Evolutionary conservation across 164 flowering plant genomes (phyloP), one percentile per base, ranked within the genome.

Genomic region (Vitis labrusca): DNA sequence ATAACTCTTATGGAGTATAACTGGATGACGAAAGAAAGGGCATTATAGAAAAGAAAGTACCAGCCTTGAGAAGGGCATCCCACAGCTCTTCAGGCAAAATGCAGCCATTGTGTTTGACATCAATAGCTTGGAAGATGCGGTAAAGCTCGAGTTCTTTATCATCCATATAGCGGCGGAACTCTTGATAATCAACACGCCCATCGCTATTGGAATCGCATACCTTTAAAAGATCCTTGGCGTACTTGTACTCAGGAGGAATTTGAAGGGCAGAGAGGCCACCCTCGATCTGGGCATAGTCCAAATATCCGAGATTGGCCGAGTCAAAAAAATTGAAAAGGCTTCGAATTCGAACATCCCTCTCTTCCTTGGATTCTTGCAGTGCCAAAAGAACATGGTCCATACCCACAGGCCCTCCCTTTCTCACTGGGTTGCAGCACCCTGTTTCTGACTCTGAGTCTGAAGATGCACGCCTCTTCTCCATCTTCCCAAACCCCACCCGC

Each of bases 61-160:
- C 99, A 79, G 97, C 92, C 70, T 81, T 85, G 61, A 92, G 85
- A 55, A 94, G 97, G 0, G 97, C 97, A 77, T 92, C 98, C 91
- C 84, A 94, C 1, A 94, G 89, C 84, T 92, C 98, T 74, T 94
- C 98, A 0, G 98, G 98, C 69, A 87, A 84, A 84, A 94, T 94
- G 80, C 92, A 91, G 4, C 99, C 97, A 72, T 86, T 94, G 73
- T 94, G 98, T 63, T 91, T 92, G 19, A 94, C 97, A 84, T 94
- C 98, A 71, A 92, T 94, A 10, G 91, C 91, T 73, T 94, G 98
- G 67, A 94, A 92, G 44, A 94, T 91, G 59, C 87, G 80, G 67
- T 94, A 94, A 67, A 92, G 83, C 80, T 94, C 99, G 2, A 94
- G 85, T 76, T 94, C 97, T 77, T 94, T 94, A 73, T 79, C 92